Conservation (phyloP, 2,329 filamentous ascomycete genomes). For the Zasmidium angulare region DNA sequence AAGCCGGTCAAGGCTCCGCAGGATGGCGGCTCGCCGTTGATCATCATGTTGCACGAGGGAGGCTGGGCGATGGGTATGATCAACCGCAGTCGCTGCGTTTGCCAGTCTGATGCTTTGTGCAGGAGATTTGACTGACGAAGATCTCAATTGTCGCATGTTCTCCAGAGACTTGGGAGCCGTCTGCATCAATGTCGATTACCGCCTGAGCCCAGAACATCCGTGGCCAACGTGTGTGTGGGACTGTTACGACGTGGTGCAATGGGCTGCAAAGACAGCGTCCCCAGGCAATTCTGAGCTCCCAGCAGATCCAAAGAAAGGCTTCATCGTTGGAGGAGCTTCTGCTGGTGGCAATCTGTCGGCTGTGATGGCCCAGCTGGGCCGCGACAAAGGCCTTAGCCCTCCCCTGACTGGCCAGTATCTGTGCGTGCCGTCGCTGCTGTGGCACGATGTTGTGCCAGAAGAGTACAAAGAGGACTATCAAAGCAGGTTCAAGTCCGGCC, state of each 20-base stretch:
- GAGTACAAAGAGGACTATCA: conserved; percentile 41
- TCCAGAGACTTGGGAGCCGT: conserved; percentile 16
- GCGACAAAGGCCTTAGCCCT: conserved; percentile 43
- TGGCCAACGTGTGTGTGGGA: conserved; percentile 48
- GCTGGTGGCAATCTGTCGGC: conserved; percentile 47
- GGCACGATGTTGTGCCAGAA: conserved; percentile 36
- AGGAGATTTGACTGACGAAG: conserved; percentile 44
- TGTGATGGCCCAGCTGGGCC: conserved; percentile 41
- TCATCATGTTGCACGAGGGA: conserved; percentile 47
- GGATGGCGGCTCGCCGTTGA: conserved; percentile 28
- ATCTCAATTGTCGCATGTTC: conserved; percentile 21
- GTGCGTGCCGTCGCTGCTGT: conserved; percentile 44
- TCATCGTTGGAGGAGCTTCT: conserved; percentile 49
- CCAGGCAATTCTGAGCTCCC: conserved; percentile 12
- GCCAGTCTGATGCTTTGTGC: conserved; percentile 17
- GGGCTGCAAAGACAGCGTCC: conserved; percentile 34
- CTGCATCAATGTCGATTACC: conserved; percentile 32
- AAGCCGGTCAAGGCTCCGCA: conserved; percentile 8
- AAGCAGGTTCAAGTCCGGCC: conserved; percentile 41
- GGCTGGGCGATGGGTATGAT: conserved; percentile 38
- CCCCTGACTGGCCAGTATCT: conserved; percentile 44
- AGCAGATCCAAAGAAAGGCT: conserved; percentile 43
- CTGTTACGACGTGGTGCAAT: conserved; percentile 46
- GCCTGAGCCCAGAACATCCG: conserved; percentile 47
- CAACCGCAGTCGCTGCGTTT: not conserved